These are phyloP conservation scores for Lactarius sanguifluus DNA, from an alignment of 768 basidiomycete genomes.

Conservation along the genomic window DNA sequence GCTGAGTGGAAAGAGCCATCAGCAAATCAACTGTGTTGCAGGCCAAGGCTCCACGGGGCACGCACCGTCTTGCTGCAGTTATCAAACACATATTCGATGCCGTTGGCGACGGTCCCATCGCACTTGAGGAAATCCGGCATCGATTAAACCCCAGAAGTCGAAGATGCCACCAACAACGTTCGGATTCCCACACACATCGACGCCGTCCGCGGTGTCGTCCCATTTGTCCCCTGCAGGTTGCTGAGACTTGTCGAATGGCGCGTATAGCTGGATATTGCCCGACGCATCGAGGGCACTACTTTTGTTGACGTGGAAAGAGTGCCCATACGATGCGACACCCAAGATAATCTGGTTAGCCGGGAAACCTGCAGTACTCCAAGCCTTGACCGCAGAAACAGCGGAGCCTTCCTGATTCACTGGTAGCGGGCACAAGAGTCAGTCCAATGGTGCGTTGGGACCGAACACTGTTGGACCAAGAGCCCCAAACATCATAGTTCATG, in stretches of 20 bases:
- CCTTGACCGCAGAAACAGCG: constrained; percentile 20
- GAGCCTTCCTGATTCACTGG: constrained; percentile 13
- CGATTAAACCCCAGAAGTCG: constrained; percentile 27
- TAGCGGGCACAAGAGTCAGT: constrained; percentile 22
- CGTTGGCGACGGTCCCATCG: constrained; percentile 30
- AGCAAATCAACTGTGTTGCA: neutral
- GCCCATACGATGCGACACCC: constrained; percentile 83
- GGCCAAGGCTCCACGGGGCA: constrained; percentile 30
- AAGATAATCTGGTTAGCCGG: constrained; percentile 61
- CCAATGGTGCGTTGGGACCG: constrained; percentile 29
- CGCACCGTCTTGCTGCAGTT: constrained; percentile 71
- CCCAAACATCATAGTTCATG: constrained; percentile 30
- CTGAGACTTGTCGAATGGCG: constrained; percentile 46
- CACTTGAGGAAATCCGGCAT: constrained; percentile 16
- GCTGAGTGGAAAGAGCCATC: constrained; percentile 42
- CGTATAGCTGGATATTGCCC: constrained; percentile 47
- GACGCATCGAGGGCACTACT: constrained; percentile 39
- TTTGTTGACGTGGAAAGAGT: constrained; percentile 55
- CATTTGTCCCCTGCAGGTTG: constrained; percentile 46
- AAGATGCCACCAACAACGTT: constrained; percentile 23
- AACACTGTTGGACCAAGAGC: constrained; percentile 5
- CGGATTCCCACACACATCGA: constrained; percentile 40
- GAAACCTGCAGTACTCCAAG: constrained; percentile 25
- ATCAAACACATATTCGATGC: constrained; percentile 57
- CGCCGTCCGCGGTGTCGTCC: constrained; percentile 31